These are phyloP conservation scores for Potentilla sterilis DNA, from an alignment of 306 rosid species.

Conservation along the genomic window DNA sequence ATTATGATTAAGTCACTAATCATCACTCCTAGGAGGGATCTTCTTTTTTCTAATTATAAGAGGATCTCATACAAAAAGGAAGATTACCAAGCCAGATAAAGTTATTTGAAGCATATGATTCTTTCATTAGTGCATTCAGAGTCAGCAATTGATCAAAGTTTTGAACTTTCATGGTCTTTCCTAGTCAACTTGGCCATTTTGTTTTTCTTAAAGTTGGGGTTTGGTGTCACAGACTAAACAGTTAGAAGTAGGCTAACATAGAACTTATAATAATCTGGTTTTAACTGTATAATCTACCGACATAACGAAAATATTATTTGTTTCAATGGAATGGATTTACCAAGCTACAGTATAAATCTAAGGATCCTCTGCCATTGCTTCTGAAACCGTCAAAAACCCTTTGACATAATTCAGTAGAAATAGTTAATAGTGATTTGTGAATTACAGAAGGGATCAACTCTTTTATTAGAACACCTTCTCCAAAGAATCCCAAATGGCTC, in stretches of 20 bases:
- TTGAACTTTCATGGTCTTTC: conserved; percentile 16
- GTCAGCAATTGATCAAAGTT: conserved; percentile 34
- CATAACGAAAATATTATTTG: not conserved
- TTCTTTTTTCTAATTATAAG: conserved; percentile 23
- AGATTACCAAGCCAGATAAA: conserved; percentile 2
- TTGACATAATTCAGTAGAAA: not conserved
- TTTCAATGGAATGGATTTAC: not conserved
- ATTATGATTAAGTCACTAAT: conserved; percentile 28
- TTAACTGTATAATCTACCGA: not conserved
- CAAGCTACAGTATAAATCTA: not conserved
- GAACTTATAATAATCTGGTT: not conserved
- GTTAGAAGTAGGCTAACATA: conserved; percentile 10
- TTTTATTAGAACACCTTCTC: not conserved
- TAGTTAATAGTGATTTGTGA: not conserved
- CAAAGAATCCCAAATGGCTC: conserved; percentile 8
- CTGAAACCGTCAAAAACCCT: not conserved
- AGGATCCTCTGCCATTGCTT: not conserved
- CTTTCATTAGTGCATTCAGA: conserved; percentile 33
- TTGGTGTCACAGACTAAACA: conserved; percentile 8
- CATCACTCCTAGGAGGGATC: conserved; percentile 31
- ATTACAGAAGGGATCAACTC: not conserved
- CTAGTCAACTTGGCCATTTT: conserved; percentile 35
- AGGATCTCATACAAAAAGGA: conserved; percentile 19
- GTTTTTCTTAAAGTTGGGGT: not conserved
- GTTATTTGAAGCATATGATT: conserved; percentile 30